Evolutionary conservation across 306 rosid species (phyloP), one percentile per base, ranked within the genome.

Genomic region (Alnus glutinosa): DNA sequence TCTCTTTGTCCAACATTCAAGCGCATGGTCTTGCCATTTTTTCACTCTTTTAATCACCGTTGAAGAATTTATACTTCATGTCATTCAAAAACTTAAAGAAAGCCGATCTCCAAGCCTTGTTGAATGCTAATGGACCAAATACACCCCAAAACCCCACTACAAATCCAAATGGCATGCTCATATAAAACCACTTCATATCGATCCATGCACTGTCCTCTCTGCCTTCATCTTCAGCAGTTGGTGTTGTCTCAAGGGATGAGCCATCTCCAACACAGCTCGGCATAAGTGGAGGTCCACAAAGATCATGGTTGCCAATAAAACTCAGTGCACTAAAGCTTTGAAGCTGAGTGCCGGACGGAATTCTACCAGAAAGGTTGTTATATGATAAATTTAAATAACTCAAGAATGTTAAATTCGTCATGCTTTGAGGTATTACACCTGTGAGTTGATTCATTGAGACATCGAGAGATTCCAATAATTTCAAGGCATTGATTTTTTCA

Each of bases 341-440:
- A 70, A 85, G 78, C 47, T 77, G 83, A 9, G 85, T 74, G 75
- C 88, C 61, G 12, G 78, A 73, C 2, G 83, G 85, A 64, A 85
- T 81, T 50, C 46, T 74, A 7, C 83, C 78, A 32, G 78, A 81
- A 28, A 81, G 55, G 7, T 78, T 78, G 55, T 85, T 81, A 49
- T 81, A 51, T 69, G 88, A 77, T 1, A 84, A 23, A 19, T 84
- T 75, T 72, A 84, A 13, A 44, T 68, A 68, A 63, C 83, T 77
- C 13, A 77, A 59, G 36, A 81, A 85, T 8, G 58, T 73, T 66
- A 85, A 75, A 15, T 28, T 71, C 9, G 18, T 5, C 55, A 51
- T 51, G n/a, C 55, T 51, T 51, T 51, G 16, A 51, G 55, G 55
- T 51, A 51, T 51, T 51, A 3, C 55, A 3, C 18, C 16, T 13